Percentiles rank a stretch among this genome's conserved stretches.
Conservation (phyloP, 2,329 filamentous ascomycete genomes). For the Parastagonospora avenae region DNA sequence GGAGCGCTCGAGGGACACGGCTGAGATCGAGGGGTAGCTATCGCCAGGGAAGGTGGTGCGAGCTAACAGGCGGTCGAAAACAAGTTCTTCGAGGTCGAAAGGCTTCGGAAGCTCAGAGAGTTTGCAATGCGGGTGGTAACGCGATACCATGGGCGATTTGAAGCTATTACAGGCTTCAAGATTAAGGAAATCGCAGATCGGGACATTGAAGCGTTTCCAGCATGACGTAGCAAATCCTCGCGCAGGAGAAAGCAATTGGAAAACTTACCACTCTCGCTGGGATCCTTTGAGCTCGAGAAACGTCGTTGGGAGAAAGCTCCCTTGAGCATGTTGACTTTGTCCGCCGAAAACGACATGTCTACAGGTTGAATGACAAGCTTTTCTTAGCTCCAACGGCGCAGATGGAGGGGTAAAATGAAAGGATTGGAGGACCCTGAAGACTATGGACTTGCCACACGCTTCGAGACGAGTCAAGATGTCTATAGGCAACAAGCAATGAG, state of each 20-base stretch:
- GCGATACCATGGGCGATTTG: not conserved
- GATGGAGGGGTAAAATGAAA: conserved; percentile 6
- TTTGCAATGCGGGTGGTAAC: not conserved
- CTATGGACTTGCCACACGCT: not conserved
- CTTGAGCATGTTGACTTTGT: conserved; percentile 40
- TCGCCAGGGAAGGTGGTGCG: not conserved
- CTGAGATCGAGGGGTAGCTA: not conserved
- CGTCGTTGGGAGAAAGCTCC: conserved; percentile 35
- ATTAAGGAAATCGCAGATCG: conserved; percentile 2
- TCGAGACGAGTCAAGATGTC: not conserved
- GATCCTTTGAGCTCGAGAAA: conserved; percentile 45
- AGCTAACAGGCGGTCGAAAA: not conserved
- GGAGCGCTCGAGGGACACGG: not conserved
- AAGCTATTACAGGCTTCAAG: not conserved
- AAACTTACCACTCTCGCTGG: conserved; percentile 44
- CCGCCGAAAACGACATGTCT: conserved; percentile 45
- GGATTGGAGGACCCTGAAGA: not conserved
- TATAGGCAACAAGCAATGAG: not conserved
- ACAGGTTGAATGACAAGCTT: conserved; percentile 12
- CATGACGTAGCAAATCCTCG: conserved; percentile 12
- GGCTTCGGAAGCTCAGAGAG: not conserved
- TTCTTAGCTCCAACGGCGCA: conserved; percentile 7
- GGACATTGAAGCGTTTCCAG: conserved; percentile 3
- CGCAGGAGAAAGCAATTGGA: conserved; percentile 1
- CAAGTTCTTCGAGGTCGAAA: not conserved